These are phyloP conservation scores for Dittrichia graveolens DNA, from an alignment of 129 eudicot species.

Conservation along the genomic window DNA sequence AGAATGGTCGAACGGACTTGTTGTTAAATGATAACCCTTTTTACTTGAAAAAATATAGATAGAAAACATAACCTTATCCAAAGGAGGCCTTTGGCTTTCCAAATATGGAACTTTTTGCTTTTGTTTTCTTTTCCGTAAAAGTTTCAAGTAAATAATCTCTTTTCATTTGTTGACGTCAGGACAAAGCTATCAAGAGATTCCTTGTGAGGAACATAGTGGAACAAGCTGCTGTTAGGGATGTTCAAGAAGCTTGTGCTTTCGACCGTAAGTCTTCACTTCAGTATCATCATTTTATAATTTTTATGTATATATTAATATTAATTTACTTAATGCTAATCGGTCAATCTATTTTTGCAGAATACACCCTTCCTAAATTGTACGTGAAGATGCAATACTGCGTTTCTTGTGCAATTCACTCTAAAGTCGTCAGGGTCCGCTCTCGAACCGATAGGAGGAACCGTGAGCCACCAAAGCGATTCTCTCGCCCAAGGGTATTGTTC, in stretches of 20 bases:
- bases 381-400: conserved; percentile 75
- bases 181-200: conserved; percentile 82
- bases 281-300: background rate
- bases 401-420: conserved; percentile 86
- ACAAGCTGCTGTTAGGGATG: conserved; percentile 86
- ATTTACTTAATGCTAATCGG: background rate
- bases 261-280: conserved; percentile 43
- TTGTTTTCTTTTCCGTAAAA: no score
- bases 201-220: conserved; percentile 83
- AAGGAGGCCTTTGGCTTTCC: no score
- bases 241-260: conserved; percentile 81
- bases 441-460: conserved; percentile 66
- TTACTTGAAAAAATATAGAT: no score
- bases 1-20: no score
- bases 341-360: conserved; percentile 29
- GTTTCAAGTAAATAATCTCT: no score
- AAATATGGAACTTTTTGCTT: no score
- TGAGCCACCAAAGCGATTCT: conserved; percentile 79
- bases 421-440: conserved; percentile 68
- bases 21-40: no score
- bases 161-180: conserved; percentile 36
- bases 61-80: no score
- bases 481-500: conserved; percentile 64
- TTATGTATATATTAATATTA: background rate
- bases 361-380: conserved; percentile 76